Base-by-base conservation (phyloP, 2,329 filamentous ascomycete genomes). In the Aspergillus sp. region DNA sequence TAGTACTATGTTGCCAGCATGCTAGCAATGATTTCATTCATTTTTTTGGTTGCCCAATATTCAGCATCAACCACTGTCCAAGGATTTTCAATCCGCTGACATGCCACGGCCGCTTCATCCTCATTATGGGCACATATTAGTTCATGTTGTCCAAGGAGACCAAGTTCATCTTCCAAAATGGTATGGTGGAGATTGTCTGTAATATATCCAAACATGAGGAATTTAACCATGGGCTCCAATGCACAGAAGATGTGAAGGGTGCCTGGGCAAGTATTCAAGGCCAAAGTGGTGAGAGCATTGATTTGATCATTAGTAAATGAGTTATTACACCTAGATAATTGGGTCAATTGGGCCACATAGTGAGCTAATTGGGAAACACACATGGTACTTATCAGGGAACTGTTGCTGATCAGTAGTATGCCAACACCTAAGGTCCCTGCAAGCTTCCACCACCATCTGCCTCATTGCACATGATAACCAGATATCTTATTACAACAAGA, bases 241-340 rank as follows among this genome's bases (percentile, higher is more conserved):
- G 28, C 12, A 28, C 30, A 43, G 38, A 50, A 49, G 26, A 51
- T n/a, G 36, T 42, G 48, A 49, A 51, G 30, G 33, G 43, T 51
- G n/a, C 51, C 48, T 39, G 51, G 48, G 12, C 46, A 43, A 47
- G 48, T 51, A 41, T 47, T 43, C 42, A 47, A 47, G 38, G 32
- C 27, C n/a, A 51, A 51, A 19, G 48, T 46, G 12, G 44, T 40
- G 34, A 52, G 46, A 29, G 28, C 49, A 45, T 47, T 29, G 9
- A 47, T 41, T 26, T 47, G 44, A 9, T 12, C 19, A 8, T 10
- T 26, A 30, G 33, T 45, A 40, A 47, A 47, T 19, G 36, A 19
- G 8, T 41, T 29, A 35, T 43, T 41, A 28, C 43, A 48, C 19
- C 39, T 41, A 41, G 39, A 41, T 27, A 41, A 26, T 26, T 10